Conservation (phyloP, 805 yeast species). For the Metschnikowia drakensbergensis region DNA sequence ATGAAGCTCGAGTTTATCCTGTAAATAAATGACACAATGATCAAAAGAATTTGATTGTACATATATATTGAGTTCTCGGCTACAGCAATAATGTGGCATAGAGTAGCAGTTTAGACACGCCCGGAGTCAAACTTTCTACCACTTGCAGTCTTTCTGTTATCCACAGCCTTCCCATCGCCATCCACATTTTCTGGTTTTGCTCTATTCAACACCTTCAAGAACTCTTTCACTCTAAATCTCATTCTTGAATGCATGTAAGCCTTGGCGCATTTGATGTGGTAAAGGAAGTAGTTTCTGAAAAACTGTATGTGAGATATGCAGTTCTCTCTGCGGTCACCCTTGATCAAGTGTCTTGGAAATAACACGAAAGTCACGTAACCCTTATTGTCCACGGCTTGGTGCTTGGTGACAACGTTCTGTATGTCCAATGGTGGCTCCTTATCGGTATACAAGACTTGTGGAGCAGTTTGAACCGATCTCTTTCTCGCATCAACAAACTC, state of each 20-base stretch:
- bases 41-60: not conserved
- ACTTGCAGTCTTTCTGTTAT: slow-evolving; percentile 62
- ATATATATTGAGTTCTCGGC: not conserved
- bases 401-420: slow-evolving; percentile 37
- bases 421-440: slow-evolving; percentile 89
- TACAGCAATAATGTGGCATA: not conserved
- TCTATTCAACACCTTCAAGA: slow-evolving; percentile 90
- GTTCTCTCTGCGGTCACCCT: slow-evolving; percentile 68
- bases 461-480: slow-evolving; percentile 94
- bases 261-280: slow-evolving; percentile 96
- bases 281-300: slow-evolving; percentile 96
- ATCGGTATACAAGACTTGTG: slow-evolving; percentile 91
- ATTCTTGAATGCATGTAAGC: slow-evolving; percentile 98
- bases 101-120: slow-evolving; percentile 9
- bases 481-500: slow-evolving; percentile 96
- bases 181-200: slow-evolving; percentile 92
- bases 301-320: slow-evolving; percentile 88
- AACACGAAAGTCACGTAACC: slow-evolving; percentile 65
- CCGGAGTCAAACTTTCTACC: slow-evolving; percentile 59
- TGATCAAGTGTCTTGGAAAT: slow-evolving; percentile 72
- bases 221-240: slow-evolving; percentile 93
- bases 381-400: slow-evolving; percentile 43
- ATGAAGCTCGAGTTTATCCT: not conserved
- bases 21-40: slow-evolving; percentile 3
- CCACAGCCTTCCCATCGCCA: slow-evolving; percentile 49